Evolutionary conservation across 2,329 filamentous ascomycete genomes (phyloP), one percentile per base, ranked within the genome.

Genomic region (Aspergillus viridinutans): DNA sequence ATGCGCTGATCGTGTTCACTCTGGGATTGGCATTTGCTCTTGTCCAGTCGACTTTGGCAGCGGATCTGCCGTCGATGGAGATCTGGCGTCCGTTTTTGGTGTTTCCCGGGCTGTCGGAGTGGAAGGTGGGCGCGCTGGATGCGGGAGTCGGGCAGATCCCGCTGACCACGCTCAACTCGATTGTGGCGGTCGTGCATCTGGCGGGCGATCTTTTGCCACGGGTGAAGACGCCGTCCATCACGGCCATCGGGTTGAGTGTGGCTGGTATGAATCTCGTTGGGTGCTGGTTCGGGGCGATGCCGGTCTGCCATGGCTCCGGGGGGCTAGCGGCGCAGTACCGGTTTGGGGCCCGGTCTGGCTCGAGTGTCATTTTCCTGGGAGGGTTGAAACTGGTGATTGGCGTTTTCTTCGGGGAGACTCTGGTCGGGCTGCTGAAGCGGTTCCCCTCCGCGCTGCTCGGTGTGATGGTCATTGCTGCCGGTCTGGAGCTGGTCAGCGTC

Each of bases 271-370:
- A 97, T 70, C 77, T 97, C 3, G 72, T 89, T 1, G 89, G 89
- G 17, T 92, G 90, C 67, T 96, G 90, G 90, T 95, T 96, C 67
- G 92, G 92, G 50, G 89, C 89, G 4, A 97, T 97, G 94, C 94
- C 93, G 3, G 86, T 94, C 3, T 97, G 94, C 69, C 94, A 97
- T 70, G 93, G 93, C 4, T 91, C 91, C 0, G 93, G 93, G 2
- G 93, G 93, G 0, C 79, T 97, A 0, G 94, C 94, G 4, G 94
- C 89, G 0, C 93, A 97, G 71, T 90, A 91, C 72, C 86, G 91
- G 4, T 97, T 97, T 64, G 93, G 93, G 0, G 92, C 93, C 4
- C 86, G 93, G 50, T 95, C 90, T 58, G 93, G 93, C 9, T 85
- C 90, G 0, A 92, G 88, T 64, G 83, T 97, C 59, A 85, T 97